A percentile compares a stretch with the other conserved stretches of the same genome.
These are phyloP conservation scores for Pestalotiopsis sp. DNA, from an alignment of 2,329 filamentous ascomycete genomes.

Conservation along the genomic window DNA sequence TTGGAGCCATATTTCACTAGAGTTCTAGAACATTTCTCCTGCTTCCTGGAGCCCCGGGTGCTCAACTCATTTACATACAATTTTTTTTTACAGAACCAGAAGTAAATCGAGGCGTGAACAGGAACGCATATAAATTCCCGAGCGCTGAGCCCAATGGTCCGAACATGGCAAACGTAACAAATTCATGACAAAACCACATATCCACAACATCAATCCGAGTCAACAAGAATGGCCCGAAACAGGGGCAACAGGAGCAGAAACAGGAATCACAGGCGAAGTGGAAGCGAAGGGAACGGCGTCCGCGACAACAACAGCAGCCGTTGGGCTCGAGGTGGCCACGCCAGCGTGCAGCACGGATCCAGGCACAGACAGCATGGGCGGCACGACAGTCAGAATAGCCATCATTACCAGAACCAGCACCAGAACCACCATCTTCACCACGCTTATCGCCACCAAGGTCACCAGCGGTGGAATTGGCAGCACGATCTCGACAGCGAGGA, in stretches of 20 bases:
- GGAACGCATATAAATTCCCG: background rate
- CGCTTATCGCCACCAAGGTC: background rate
- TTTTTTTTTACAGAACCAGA: background rate
- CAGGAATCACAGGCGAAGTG: background rate
- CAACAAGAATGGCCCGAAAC: background rate
- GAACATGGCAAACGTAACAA: background rate
- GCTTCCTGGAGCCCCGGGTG: background rate
- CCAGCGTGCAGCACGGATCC: background rate
- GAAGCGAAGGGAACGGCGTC: background rate
- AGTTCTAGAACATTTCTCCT: background rate
- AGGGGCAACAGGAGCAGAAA: background rate
- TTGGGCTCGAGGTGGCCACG: background rate
- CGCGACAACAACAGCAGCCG: background rate
- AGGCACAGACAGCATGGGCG: background rate
- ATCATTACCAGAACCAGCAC: background rate
- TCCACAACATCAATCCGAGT: background rate
- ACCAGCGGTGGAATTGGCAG: background rate
- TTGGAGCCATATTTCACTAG: background rate
- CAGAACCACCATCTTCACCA: background rate
- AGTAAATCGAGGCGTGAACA: background rate
- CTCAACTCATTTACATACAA: background rate
- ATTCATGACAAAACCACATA: background rate
- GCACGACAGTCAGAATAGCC: background rate
- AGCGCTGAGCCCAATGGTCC: background rate
- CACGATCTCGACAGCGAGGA: background rate